Evolutionary conservation across 106 monocot genomes (phyloP).

Genomic region (Iris macrosiphon): DNA sequence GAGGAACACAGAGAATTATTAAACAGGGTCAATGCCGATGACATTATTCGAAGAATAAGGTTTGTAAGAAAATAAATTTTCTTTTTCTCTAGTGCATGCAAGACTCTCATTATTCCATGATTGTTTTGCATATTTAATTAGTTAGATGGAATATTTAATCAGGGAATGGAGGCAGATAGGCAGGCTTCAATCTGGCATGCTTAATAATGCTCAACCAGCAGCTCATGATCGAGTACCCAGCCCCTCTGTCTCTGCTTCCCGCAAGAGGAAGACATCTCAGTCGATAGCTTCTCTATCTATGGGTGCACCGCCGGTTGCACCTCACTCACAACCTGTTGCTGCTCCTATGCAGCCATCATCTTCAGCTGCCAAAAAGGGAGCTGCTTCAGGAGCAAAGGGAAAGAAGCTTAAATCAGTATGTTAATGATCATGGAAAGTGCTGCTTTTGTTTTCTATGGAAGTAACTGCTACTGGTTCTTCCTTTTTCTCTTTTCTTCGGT

Average conservation of each 20-base stretch:
- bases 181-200: slow-evolving; percentile 36
- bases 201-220: slow-evolving; percentile 45
- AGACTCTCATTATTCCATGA: slow-evolving; percentile 12
- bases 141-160: slow-evolving; percentile 4
- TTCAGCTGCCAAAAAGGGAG: slow-evolving; percentile 58
- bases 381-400: slow-evolving; percentile 37
- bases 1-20: slow-evolving; percentile 84
- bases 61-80: slow-evolving; percentile 16
- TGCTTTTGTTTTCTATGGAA: too few relatives aligned
- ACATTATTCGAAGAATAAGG: slow-evolving; percentile 89
- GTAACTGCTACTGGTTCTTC: too few relatives aligned
- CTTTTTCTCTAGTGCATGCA: background rate
- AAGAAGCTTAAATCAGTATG: slow-evolving; percentile 87
- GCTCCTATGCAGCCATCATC: slow-evolving; percentile 52
- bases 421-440: slow-evolving; percentile 8
- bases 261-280: slow-evolving; percentile 80
- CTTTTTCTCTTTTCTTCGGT: too few relatives aligned
- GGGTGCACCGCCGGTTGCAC: slow-evolving; percentile 37
- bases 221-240: slow-evolving; percentile 51
- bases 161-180: slow-evolving; percentile 90
- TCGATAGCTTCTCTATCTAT: slow-evolving; percentile 49
- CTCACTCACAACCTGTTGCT: slow-evolving; percentile 37
- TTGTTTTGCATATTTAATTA: background rate
- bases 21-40: slow-evolving; percentile 83
- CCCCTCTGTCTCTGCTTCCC: slow-evolving; percentile 60